Conservation (phyloP, 2,329 filamentous ascomycete genomes). For the Clonostachys chloroleuca region DNA sequence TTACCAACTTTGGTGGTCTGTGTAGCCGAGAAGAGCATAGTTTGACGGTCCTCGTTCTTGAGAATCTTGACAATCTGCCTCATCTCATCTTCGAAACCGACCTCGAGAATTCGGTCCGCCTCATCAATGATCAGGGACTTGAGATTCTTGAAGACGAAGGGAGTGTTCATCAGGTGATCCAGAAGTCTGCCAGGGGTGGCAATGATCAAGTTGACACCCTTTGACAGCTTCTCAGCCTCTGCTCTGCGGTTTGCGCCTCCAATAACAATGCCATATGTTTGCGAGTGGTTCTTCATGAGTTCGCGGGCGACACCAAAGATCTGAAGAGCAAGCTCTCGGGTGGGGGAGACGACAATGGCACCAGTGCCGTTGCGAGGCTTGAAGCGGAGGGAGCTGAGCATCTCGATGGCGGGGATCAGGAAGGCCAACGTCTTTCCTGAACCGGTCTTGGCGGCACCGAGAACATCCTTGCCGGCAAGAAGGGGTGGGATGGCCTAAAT, state of each 20-base stretch:
- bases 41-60: slow-evolving; percentile 74
- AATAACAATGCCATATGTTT: slow-evolving; percentile 92
- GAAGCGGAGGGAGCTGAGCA: slow-evolving; percentile 84
- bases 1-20: slow-evolving; percentile 86
- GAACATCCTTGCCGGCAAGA: slow-evolving; percentile 83
- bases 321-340: slow-evolving; percentile 88
- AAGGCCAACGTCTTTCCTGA: slow-evolving; percentile 96
- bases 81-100: slow-evolving; percentile 99
- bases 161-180: slow-evolving; percentile 91
- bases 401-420: slow-evolving; percentile 89
- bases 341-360: slow-evolving; percentile 88
- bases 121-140: slow-evolving; percentile 94
- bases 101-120: slow-evolving; percentile 92
- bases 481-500: slow-evolving; percentile 74
- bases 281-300: slow-evolving; percentile 90
- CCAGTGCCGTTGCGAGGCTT: slow-evolving; percentile 93
- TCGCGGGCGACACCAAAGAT: slow-evolving; percentile 95
- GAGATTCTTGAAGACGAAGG: slow-evolving; percentile 88
- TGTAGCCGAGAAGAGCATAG: slow-evolving; percentile 97
- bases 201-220: slow-evolving; percentile 92
- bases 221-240: slow-evolving; percentile 88
- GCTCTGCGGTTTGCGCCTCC: slow-evolving; percentile 88
- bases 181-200: slow-evolving; percentile 89
- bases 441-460: slow-evolving; percentile 93
- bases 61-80: slow-evolving; percentile 92